Evolutionary conservation across 331 rosid species (phyloP), one percentile per base, ranked within the genome.

Genomic region (Spiraea crenata): DNA sequence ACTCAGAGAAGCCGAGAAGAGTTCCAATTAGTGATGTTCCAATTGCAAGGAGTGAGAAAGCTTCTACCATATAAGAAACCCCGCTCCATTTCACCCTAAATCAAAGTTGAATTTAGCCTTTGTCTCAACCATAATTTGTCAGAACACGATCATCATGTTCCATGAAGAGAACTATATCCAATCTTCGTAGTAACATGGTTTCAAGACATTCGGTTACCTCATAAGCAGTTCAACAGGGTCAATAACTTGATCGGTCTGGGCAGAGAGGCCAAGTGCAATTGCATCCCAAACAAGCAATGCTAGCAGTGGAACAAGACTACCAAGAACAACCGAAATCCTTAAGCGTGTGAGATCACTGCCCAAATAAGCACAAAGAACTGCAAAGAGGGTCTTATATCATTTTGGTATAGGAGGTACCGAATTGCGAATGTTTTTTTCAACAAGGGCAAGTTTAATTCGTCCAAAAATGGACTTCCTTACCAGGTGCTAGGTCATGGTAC

Each of bases 311-410:
- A 86, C 84, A 76, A 86, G 63, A 74, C 95, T 82, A 56, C 92
- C 95, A 54, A 86, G 72, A 67, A 90, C 67, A 70, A 90, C 78
- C 40, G 92, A 88, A 72, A 80, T 77, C 79, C 84, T 83, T 69
- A 83, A 63, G 35, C 96, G 87, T 40, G n/a, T 67, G 63, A 88
- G 79, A 70, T 90, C 95, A 41, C 87, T 84, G 11, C 85, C 97
- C 85, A 88, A 69, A 83, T 90, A 88, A 76, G 95, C 90, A 73
- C 97, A 88, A 60, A 90, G 82, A 76, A 88, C 96, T 88, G 90
- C 83, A 85, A 56, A 50, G 31, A 38, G 44, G 60, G 9, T 11
- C 41, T 57, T 62, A 39, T 6, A 60, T 73, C 5, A 54, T 15
- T 15, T 45, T 65, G 38, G 59, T 57, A 46, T 17, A 25, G 74